Conservation (phyloP, 225 moss, liverwort and hornwort genomes). For the Antitrichia curtipendula region DNA sequence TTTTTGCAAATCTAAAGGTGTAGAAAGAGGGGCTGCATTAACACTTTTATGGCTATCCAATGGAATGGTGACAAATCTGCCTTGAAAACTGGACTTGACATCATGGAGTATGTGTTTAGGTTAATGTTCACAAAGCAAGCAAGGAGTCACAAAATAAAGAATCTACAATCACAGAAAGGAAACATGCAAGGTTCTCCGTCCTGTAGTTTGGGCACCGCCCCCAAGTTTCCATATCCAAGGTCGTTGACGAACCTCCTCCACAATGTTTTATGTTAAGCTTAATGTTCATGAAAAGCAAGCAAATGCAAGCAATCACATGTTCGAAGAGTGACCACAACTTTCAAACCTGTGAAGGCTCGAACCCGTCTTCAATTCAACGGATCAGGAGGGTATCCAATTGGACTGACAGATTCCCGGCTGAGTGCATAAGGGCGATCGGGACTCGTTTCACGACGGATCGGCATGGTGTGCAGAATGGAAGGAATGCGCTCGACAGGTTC, state of each 20-base stretch:
- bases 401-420: not conserved
- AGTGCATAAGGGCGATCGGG: conserved; percentile 8
- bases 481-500: conserved; percentile 19
- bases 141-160: not conserved
- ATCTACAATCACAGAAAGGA: not conserved
- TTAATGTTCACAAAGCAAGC: not conserved
- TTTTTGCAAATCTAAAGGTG: too few relatives aligned
- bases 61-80: too few relatives aligned
- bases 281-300: not conserved
- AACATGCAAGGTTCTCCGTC: not conserved
- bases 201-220: not conserved
- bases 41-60: too few relatives aligned
- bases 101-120: too few relatives aligned
- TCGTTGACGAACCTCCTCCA: not conserved
- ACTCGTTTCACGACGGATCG: not conserved
- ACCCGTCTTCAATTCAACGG: not conserved
- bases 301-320: too few relatives aligned
- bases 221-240: not conserved
- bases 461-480: conserved; percentile 9
- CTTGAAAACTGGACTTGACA: too few relatives aligned
- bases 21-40: too few relatives aligned
- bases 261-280: not conserved
- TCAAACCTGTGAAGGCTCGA: not conserved
- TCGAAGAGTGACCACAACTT: not conserved
- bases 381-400: conserved; percentile 31